Conservation (phyloP, 2,329 filamentous ascomycete genomes). For the Aspergillus niger region DNA sequence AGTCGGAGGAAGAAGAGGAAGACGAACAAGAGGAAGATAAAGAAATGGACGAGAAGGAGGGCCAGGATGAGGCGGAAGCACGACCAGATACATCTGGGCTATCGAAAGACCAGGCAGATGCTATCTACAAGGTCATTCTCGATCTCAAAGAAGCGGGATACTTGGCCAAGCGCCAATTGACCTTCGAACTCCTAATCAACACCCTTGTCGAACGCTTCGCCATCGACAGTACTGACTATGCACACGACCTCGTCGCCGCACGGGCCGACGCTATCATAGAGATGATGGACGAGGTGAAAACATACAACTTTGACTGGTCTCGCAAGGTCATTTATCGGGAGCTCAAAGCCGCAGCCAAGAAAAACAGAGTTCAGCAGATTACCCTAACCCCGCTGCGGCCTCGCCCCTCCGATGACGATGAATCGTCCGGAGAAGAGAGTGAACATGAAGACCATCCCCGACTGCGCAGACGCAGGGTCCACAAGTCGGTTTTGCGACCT, state of each 20-base stretch:
- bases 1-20: slow-evolving; percentile 21
- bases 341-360: slow-evolving; percentile 37
- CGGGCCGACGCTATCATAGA: slow-evolving; percentile 37
- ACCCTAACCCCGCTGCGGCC: slow-evolving; percentile 39
- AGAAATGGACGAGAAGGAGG: slow-evolving; percentile 16
- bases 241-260: slow-evolving; percentile 38
- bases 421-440: slow-evolving; percentile 35
- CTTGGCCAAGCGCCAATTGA: slow-evolving; percentile 44
- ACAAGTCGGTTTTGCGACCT: slow-evolving; percentile 49
- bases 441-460: slow-evolving; percentile 29
- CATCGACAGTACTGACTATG: slow-evolving; percentile 38
- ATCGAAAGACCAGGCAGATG: slow-evolving; percentile 38
- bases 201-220: slow-evolving; percentile 39
- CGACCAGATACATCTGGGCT: slow-evolving; percentile 29
- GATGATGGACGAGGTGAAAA: slow-evolving; percentile 41
- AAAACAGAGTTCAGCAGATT: slow-evolving; percentile 28
- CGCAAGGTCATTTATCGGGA: slow-evolving; percentile 46
- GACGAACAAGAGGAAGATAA: too few species aligned
- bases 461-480: slow-evolving; percentile 32
- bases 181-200: slow-evolving; percentile 36
- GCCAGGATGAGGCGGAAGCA: slow-evolving; percentile 20
- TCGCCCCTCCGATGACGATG: slow-evolving; percentile 28
- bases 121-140: slow-evolving; percentile 41
- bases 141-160: slow-evolving; percentile 44
- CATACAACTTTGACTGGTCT: slow-evolving; percentile 41